Evolutionary conservation across 2,329 filamentous ascomycete genomes (phyloP), one percentile per base, ranked within the genome.

Genomic region (Tolypocladium amazonense): DNA sequence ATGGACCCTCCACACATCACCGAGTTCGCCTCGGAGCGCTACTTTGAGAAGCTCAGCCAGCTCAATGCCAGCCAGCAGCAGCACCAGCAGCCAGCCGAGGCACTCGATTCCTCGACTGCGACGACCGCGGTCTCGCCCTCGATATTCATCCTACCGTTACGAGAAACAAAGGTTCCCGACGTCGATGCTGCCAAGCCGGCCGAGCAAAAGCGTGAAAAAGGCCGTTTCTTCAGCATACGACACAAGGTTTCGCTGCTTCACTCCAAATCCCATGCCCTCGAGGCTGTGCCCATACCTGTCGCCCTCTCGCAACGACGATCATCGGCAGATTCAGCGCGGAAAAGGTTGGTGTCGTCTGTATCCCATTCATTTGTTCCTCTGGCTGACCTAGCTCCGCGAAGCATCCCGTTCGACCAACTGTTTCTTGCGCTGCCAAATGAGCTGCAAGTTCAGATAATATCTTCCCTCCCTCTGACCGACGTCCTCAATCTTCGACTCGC

Each of bases 1-100:
- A 85, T 86, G 83, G 84, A 87, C 64, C 82, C 81, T 67, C 77
- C 80, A 65, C 84, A 86, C 64, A 78, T 85, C 62, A 86, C 84
- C 62, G 85, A 88, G 71, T 88, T 88, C 73, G 85, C 83, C 62
- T 88, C 85, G 53, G 77, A 82, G 71, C 81, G 81, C 64, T 88
- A 85, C 68, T 84, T 86, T 64, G 79, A 80, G 59, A 88, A 88
- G 72, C 71, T 87, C 62, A 78, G 75, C 60, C 81, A 84, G 72
- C 78, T 75, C 65, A 81, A 73, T 69, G 78, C 76, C 68, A 62
- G 38, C 39, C 74, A 80, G 37, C 76, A 73, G 64, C 74, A 73
- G 23, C 77, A 78, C n/a, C n/a, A n/a, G 64, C 70, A 73, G 38
- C 68, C 63, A 12, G 27, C 30, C 45, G 64, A 73, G 64, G 62